Percentiles rank a stretch among this genome's conserved stretches.
phyloP scores from a whole-genome alignment of 441 rosid species.

The Corymbia calophylla region DNA sequence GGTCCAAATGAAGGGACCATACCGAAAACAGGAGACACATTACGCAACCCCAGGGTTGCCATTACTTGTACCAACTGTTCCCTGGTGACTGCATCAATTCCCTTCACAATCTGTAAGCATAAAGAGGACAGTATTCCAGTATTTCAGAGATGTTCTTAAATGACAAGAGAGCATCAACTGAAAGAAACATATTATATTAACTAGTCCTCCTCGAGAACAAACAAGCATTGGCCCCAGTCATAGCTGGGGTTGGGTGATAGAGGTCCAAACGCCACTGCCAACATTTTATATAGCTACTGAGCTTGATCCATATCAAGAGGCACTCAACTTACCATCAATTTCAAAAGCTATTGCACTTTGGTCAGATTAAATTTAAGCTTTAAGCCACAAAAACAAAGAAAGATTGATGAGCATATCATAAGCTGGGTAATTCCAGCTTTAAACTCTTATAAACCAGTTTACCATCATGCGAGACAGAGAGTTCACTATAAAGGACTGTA shows the following conservation, averaged over 20 bases:
- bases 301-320: background rate
- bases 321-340: background rate
- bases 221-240: background rate
- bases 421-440: background rate
- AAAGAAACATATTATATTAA: background rate
- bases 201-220: background rate
- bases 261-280: background rate
- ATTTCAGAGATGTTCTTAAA: background rate
- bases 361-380: background rate
- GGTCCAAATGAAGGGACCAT: constrained; percentile 74
- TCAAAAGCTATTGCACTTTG: background rate
- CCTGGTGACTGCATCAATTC: constrained; percentile 89
- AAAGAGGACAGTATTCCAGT: background rate
- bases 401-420: background rate
- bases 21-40: constrained; percentile 66
- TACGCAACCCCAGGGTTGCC: constrained; percentile 62
- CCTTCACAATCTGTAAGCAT: constrained; percentile 70
- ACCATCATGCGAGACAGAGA: background rate
- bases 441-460: background rate
- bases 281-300: background rate
- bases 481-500: background rate
- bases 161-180: background rate
- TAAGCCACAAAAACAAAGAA: background rate
- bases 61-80: constrained; percentile 77
- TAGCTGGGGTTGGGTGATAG: background rate